A percentile compares a stretch with the other conserved stretches of the same genome.
phyloP scores from a whole-genome alignment of 1,284 basidiomycete species.

The Spongispora temasekensis region DNA sequence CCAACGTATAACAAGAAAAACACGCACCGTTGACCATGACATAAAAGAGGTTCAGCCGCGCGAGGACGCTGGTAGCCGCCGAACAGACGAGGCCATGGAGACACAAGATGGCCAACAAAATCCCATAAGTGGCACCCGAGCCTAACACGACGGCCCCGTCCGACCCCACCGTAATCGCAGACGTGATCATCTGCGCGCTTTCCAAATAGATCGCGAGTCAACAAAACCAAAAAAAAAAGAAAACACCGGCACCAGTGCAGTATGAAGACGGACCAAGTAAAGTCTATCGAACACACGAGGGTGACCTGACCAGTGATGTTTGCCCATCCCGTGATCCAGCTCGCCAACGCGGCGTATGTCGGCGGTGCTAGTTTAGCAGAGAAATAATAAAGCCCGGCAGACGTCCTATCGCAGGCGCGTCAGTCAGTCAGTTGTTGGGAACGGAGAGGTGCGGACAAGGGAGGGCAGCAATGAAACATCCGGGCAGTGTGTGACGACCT shows the following conservation, averaged over 20 bases:
- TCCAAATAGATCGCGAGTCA: not conserved
- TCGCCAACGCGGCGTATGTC: constrained; percentile 58
- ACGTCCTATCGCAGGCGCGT: constrained; percentile 45
- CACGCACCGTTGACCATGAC: constrained; percentile 59
- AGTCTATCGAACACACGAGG: constrained; percentile 74
- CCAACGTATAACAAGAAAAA: not conserved
- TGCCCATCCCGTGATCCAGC: constrained; percentile 75
- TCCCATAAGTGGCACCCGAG: constrained; percentile 65
- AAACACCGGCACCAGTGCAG: not conserved
- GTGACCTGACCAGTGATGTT: constrained; percentile 62
- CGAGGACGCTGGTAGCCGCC: constrained; percentile 63
- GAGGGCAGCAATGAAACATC: too few species aligned
- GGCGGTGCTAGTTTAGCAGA: constrained; percentile 68
- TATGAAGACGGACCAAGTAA: constrained; percentile 54
- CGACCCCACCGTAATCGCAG: constrained; percentile 62
- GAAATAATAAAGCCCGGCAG: constrained; percentile 74
- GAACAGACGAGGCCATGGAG: constrained; percentile 71
- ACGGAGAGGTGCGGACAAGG: too few species aligned
- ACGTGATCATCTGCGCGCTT: constrained; percentile 75
- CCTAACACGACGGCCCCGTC: constrained; percentile 53
- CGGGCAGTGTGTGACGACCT: constrained; percentile 31
- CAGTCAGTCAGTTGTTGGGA: too few species aligned
- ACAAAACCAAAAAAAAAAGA: constrained; percentile 6
- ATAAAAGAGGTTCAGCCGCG: constrained; percentile 69
- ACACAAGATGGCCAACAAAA: constrained; percentile 61